Conservation (phyloP, 139 green algal genomes). For the Micractinium conductrix region DNA sequence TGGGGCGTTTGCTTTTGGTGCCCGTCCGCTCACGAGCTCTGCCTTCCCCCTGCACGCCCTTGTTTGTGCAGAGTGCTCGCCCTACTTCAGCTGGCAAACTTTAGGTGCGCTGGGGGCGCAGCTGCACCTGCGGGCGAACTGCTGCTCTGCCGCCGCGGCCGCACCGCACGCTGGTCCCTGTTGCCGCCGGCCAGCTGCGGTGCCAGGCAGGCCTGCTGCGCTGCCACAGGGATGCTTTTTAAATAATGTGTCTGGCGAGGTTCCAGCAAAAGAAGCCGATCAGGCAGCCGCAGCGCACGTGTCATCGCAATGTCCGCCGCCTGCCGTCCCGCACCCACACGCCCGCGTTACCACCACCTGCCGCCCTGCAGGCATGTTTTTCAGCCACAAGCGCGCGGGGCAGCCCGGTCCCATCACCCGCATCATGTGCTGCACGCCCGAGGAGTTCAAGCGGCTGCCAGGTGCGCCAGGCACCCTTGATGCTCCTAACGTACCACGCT, state of each 20-base stretch:
- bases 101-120: slow-evolving; percentile 60
- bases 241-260: no score
- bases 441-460: slow-evolving; percentile 50
- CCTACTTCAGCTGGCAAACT: slow-evolving; percentile 80
- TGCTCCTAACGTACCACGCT: no score
- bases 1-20: neutral
- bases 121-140: neutral
- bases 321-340: neutral
- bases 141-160: neutral
- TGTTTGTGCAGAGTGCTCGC: slow-evolving; percentile 25
- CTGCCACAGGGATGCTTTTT: no score
- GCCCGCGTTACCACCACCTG: neutral
- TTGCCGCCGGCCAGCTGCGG: no score
- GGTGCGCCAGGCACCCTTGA: no score
- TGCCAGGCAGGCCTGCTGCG: no score
- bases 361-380: slow-evolving; percentile 49
- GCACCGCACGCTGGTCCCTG: no score
- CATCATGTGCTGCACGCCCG: slow-evolving; percentile 79
- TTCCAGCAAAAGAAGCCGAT: no score
- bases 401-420: slow-evolving; percentile 77
- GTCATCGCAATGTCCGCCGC: neutral
- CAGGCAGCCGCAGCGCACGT: no score
- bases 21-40: no score
- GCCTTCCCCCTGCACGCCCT: no score
- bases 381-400: slow-evolving; percentile 55